Base-by-base conservation (phyloP, 225 moss, liverwort and hornwort species). In the Bryoerythrophyllum caledonicum region DNA sequence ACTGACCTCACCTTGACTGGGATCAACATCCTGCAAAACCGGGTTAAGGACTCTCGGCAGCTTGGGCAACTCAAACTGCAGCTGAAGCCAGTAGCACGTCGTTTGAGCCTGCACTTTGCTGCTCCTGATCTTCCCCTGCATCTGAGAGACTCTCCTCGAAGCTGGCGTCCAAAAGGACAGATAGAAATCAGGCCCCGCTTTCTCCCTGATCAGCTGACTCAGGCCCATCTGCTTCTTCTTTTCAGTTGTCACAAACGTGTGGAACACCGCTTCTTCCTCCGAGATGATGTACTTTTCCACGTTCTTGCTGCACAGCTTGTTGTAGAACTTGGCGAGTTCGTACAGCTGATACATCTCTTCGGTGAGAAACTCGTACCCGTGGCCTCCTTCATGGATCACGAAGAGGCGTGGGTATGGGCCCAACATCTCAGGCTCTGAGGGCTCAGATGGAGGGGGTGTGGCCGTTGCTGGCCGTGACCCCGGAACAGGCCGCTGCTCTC, bases 331-430 rank as follows among this genome's bases (percentile, higher is more conserved):
- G 7, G 85, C 75, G 48, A 58, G 62, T 24, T 84, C 76, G 25
- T 93, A 94, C 34, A 88, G 70, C 19, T 88, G 66, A 43, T 78
- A 91, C 54, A 81, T 83, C 27, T 88, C 85, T 57, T 88, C 88
- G 6, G 76, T 53, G 57, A 91, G 65, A 53, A 99, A 90, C 71
- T 99, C 97, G 58, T 90, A 91, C 1, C 97, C 97, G 46, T 91
- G 93, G 51, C 97, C 97, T 15, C 81, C 91, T 82, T 99, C 93
- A 63, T 94, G 94, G 65, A 94, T 86, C 46, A 94, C 91, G 76
- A 99, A 99, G 35, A 99, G 86, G 27, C 94, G 93, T 12, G 91
- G 79, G 28, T 81, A 70, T 3, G 97, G 97, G 12, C 97, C 97
- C 26, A 94, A 24, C 77, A 86, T 63, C 32, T 64, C 21, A 0